Conservation (phyloP, 345 rosid genomes). For the Brassica carinata region DNA sequence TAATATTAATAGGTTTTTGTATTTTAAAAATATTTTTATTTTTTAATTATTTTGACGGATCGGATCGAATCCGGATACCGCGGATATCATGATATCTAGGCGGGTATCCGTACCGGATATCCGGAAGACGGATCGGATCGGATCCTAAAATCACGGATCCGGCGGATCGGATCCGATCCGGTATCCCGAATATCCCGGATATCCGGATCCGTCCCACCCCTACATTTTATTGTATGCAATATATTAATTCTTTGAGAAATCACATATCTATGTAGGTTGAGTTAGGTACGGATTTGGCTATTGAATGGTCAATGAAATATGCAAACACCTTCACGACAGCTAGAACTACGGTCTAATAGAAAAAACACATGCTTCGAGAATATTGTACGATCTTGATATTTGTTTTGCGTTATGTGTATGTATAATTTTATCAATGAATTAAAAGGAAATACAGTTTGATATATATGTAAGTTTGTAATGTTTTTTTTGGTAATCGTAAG, state of each 20-base stretch:
- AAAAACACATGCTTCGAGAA: slow-evolving; percentile 29
- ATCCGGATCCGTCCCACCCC: too few species aligned
- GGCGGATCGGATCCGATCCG: too few species aligned
- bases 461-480: not conserved
- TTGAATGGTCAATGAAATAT: slow-evolving; percentile 40
- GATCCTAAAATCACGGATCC: too few species aligned
- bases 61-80: too few species aligned
- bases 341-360: slow-evolving; percentile 33
- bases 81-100: too few species aligned
- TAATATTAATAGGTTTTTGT: too few species aligned
- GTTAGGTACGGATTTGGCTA: slow-evolving; percentile 35
- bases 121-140: too few species aligned
- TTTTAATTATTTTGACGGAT: too few species aligned
- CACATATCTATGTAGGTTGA: not conserved
- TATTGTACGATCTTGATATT: not conserved
- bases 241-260: not conserved
- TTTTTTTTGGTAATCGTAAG: too few species aligned
- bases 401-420: not conserved
- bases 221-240: not conserved
- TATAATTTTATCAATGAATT: not conserved
- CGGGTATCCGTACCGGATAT: too few species aligned
- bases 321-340: slow-evolving; percentile 29
- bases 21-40: too few species aligned
- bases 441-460: not conserved
- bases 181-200: too few species aligned